Conservation (phyloP, 2,329 filamentous ascomycete genomes). For the Calycina herbarum region DNA sequence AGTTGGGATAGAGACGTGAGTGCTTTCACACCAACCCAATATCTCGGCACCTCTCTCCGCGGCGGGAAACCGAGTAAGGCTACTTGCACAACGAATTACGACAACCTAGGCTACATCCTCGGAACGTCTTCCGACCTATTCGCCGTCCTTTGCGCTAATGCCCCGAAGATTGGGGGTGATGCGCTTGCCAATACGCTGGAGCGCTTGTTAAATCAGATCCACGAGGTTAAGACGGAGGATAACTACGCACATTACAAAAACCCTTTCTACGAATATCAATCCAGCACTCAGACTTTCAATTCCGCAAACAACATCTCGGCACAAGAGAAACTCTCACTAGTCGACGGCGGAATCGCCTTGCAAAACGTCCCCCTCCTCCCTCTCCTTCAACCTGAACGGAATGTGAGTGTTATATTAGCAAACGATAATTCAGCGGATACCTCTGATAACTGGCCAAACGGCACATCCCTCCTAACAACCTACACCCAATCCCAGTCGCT, state of each 20-base stretch:
- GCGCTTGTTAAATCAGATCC: conserved; percentile 35
- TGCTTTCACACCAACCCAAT: conserved; percentile 60
- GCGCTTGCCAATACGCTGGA: conserved; percentile 30
- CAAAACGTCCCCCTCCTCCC: conserved; percentile 51
- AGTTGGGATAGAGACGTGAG: conserved; percentile 59
- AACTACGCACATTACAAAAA: conserved; percentile 56
- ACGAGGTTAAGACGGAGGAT: conserved; percentile 36
- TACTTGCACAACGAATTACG: conserved; percentile 49
- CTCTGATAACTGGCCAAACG: conserved; percentile 43
- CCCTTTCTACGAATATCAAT: conserved; percentile 54
- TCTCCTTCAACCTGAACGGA: conserved; percentile 48
- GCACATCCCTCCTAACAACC: conserved; percentile 41
- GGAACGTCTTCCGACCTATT: conserved; percentile 47
- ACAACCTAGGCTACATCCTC: conserved; percentile 49
- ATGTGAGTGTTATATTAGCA: conserved; percentile 63
- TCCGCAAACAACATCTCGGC: conserved; percentile 40
- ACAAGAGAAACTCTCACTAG: conserved; percentile 41
- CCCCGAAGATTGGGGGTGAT: conserved; percentile 19
- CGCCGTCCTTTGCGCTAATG: conserved; percentile 29
- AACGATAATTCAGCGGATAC: conserved; percentile 66
- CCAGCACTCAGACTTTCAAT: conserved; percentile 38
- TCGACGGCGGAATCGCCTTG: conserved; percentile 46
- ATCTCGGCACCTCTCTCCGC: conserved; percentile 59
- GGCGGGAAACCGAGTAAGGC: too few relatives aligned
- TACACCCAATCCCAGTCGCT: conserved; percentile 26